Evolutionary conservation across 441 rosid species (phyloP).

Genomic region (Syzygium syzygioides): DNA sequence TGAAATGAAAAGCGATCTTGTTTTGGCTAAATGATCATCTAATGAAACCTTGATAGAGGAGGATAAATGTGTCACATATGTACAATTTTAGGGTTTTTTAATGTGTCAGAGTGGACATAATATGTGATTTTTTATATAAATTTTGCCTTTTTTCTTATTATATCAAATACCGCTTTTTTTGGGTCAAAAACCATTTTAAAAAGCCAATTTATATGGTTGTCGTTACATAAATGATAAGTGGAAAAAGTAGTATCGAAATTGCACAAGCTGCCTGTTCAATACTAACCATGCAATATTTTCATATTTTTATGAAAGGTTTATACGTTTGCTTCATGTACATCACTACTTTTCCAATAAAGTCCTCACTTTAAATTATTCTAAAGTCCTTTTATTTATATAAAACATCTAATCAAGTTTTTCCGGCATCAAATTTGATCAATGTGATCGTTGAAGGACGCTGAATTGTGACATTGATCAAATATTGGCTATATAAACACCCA

Average conservation of each 20-base stretch:
- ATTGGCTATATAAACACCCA: neutral
- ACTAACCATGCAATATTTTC: neutral
- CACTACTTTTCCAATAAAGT: neutral
- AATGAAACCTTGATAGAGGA: no score
- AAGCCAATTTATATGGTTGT: neutral
- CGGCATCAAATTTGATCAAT: neutral
- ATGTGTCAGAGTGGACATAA: no score
- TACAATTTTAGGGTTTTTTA: no score
- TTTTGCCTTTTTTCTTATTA: neutral
- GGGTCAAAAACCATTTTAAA: neutral
- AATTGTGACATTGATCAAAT: neutral
- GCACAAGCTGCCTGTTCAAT: neutral
- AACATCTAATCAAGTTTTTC: neutral
- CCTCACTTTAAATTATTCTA: neutral
- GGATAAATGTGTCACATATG: no score
- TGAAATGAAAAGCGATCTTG: no score
- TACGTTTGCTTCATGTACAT: neutral
- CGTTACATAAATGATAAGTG: neutral
- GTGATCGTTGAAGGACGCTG: fast-evolving
- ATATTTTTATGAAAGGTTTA: neutral
- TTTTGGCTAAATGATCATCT: no score
- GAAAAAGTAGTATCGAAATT: neutral
- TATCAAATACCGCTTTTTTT: neutral
- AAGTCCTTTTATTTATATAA: neutral
- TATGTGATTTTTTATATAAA: no score